Conservation (phyloP, 1,284 basidiomycete genomes). For the Heterobasidion annosum region DNA sequence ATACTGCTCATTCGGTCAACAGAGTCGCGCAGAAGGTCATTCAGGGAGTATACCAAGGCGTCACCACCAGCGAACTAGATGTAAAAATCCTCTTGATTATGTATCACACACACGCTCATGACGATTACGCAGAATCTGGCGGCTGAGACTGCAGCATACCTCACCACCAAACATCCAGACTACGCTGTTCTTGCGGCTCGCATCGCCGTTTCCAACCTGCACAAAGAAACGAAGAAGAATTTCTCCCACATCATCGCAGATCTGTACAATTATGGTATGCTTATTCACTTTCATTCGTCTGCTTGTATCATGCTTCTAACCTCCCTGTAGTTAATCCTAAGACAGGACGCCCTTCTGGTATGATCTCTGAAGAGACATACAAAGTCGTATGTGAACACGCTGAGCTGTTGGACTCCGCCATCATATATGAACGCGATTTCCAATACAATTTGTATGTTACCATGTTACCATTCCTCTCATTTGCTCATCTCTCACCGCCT, state of each 20-base stretch:
- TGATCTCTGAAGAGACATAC: slow-evolving; percentile 92
- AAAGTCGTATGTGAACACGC: slow-evolving; percentile 80
- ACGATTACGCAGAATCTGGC: slow-evolving; percentile 65
- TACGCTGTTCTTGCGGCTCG: slow-evolving; percentile 98
- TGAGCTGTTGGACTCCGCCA: slow-evolving; percentile 82
- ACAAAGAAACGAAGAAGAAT: slow-evolving; percentile 98
- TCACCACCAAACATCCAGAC: slow-evolving; percentile 96
- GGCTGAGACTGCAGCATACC: slow-evolving; percentile 94
- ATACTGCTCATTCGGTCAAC: slow-evolving; percentile 1
- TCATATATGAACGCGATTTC: slow-evolving; percentile 98
- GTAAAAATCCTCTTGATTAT: slow-evolving; percentile 40
- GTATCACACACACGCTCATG: not conserved
- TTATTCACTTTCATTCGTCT: not conserved
- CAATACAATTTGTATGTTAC: slow-evolving; percentile 80
- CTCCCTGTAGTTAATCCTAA: slow-evolving; percentile 80
- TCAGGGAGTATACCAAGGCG: slow-evolving; percentile 90
- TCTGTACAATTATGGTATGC: slow-evolving; percentile 80
- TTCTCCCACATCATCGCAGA: slow-evolving; percentile 92
- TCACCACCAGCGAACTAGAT: slow-evolving; percentile 97
- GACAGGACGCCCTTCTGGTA: slow-evolving; percentile 78
- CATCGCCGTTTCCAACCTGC: slow-evolving; percentile 97
- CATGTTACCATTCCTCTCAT: no score
- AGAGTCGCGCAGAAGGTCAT: slow-evolving; percentile 94
- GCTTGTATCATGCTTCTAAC: not conserved
- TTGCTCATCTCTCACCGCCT: slow-evolving; percentile 1